Percentiles rank a stretch among this genome's conserved stretches.
phyloP scores from a whole-genome alignment of 2,329 filamentous ascomycete species.

The Whalleya microplaca region DNA sequence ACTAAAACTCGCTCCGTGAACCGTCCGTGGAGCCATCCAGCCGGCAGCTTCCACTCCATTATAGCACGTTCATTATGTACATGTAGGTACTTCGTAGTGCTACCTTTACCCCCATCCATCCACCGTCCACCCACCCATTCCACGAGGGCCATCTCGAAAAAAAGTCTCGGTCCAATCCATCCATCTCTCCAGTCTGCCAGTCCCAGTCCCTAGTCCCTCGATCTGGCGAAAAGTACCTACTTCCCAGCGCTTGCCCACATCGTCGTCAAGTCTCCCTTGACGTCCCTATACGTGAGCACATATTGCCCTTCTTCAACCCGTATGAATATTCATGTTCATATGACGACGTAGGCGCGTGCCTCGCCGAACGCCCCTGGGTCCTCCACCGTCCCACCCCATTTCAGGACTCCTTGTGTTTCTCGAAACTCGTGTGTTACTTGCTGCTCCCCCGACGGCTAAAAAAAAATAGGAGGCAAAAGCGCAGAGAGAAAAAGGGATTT shows the following conservation, averaged over 20 bases:
- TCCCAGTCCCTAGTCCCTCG: too few relatives aligned
- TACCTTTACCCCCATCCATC: constrained; percentile 5
- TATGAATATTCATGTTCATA: constrained; percentile 11
- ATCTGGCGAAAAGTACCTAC: constrained; percentile 6
- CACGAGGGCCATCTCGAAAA: background rate
- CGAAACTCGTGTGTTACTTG: constrained; percentile 14
- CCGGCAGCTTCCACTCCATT: constrained; percentile 10
- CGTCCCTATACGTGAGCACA: constrained; percentile 13
- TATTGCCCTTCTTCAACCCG: constrained; percentile 7
- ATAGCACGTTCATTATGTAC: too few relatives aligned
- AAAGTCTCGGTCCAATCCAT: constrained; percentile 17
- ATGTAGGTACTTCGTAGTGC: too few relatives aligned
- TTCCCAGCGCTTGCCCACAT: constrained; percentile 6
- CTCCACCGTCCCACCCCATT: constrained; percentile 1
- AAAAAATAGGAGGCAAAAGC: constrained; percentile 17
- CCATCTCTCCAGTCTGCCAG: constrained; percentile 9
- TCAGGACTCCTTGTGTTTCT: constrained; percentile 1
- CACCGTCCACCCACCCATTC: constrained; percentile 11
- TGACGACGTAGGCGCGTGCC: constrained; percentile 20
- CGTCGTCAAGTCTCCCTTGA: background rate
- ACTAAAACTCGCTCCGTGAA: constrained; percentile 25
- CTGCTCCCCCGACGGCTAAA: constrained; percentile 6
- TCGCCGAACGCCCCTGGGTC: constrained; percentile 12
- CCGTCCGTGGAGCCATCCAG: constrained; percentile 16
- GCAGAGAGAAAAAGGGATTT: constrained; percentile 19